phyloP scores from a whole-genome alignment of 257 asterid species.

The Gentiana dahurica region DNA sequence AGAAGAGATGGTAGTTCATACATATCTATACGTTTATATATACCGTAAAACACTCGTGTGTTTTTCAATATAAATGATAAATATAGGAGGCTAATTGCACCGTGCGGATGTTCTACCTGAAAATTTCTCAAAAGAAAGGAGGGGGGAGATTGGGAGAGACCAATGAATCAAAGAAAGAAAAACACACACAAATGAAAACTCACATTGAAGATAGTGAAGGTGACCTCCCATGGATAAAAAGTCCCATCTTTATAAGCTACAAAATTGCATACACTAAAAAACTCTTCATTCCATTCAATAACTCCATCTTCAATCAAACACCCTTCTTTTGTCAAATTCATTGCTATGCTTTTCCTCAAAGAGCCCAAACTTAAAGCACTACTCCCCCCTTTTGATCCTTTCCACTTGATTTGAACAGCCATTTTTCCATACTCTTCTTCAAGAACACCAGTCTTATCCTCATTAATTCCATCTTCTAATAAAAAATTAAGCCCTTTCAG shows the following conservation, averaged over 20 bases:
- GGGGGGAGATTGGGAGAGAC: not conserved
- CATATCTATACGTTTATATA: not conserved
- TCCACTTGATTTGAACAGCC: constrained; percentile 64
- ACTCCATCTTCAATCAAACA: constrained; percentile 15
- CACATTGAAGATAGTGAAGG: constrained; percentile 47
- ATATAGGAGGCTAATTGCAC: not conserved
- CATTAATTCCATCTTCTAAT: constrained; percentile 5
- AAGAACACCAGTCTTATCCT: constrained; percentile 8
- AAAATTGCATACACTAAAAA: constrained; percentile 39
- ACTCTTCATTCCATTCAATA: constrained; percentile 58
- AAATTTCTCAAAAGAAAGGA: constrained; percentile 24
- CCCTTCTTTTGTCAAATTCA: constrained; percentile 52
- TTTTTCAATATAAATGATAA: not conserved
- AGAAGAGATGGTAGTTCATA: too few species aligned
- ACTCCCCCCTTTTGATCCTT: constrained; percentile 35
- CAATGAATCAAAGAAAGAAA: not conserved
- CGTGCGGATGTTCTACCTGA: not conserved
- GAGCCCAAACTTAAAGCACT: constrained; percentile 21
- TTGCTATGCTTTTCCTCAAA: constrained; percentile 25
- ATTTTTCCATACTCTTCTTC: constrained; percentile 21
- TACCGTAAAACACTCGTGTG: not conserved
- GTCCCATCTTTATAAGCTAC: constrained; percentile 26
- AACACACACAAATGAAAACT: constrained; percentile 13
- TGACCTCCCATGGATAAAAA: constrained; percentile 64
- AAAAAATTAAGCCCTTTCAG: constrained; percentile 21